These are phyloP conservation scores for Russula griseocarnosa DNA, from an alignment of 768 basidiomycete species.

Conservation along the genomic window DNA sequence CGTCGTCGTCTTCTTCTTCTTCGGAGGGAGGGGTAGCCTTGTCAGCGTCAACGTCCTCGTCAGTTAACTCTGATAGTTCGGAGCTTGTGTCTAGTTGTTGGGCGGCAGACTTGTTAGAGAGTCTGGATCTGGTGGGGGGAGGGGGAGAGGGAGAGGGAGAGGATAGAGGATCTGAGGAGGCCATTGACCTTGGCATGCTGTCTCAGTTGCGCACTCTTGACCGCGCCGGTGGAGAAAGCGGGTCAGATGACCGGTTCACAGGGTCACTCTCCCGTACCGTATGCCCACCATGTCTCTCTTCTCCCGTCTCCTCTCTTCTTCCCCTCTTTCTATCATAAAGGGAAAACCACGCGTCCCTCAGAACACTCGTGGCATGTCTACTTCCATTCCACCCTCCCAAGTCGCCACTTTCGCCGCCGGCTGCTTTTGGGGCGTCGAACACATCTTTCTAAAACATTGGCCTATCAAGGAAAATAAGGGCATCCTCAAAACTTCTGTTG, in stretches of 20 bases:
- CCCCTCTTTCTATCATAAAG: slow-evolving; percentile 6
- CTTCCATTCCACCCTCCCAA: slow-evolving; percentile 31
- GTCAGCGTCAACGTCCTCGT: slow-evolving; percentile 64
- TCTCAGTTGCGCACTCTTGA: neutral
- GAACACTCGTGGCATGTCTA: slow-evolving; percentile 17
- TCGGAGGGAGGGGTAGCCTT: slow-evolving; percentile 26
- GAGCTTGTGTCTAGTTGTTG: slow-evolving; percentile 57
- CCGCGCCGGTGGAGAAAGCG: neutral
- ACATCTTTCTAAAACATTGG: slow-evolving; percentile 78
- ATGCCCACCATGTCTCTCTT: slow-evolving; percentile 15
- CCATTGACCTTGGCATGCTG: slow-evolving; percentile 49
- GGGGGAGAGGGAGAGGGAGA: slow-evolving; percentile 64
- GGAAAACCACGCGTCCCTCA: slow-evolving; percentile 15
- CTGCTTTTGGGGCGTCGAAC: slow-evolving; percentile 86
- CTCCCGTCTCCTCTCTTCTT: slow-evolving; percentile 3
- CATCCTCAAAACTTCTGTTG: slow-evolving; percentile 69
- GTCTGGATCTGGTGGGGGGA: slow-evolving; percentile 37
- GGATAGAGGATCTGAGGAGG: slow-evolving; percentile 61
- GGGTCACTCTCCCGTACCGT: neutral
- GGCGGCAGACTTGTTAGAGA: slow-evolving; percentile 33
- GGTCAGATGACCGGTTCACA: slow-evolving; percentile 12
- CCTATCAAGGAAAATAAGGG: slow-evolving; percentile 68
- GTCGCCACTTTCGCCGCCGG: slow-evolving; percentile 55
- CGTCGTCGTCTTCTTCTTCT: slow-evolving; percentile 27
- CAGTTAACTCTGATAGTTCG: slow-evolving; percentile 79